phyloP scores from a whole-genome alignment of 257 asterid species.

The Fraxinus quadrangulata region DNA sequence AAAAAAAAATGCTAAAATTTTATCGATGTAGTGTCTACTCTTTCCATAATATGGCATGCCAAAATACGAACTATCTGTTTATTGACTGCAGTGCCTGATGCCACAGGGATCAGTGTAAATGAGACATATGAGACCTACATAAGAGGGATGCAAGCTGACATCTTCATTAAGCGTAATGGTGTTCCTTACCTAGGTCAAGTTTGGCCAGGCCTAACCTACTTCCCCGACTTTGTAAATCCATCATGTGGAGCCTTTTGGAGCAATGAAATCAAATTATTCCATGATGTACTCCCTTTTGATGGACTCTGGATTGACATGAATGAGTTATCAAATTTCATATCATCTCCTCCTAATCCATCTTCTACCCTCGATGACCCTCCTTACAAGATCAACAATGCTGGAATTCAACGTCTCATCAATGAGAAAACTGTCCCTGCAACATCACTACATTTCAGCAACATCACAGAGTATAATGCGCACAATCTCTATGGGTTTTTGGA shows the following conservation, averaged over 20 bases:
- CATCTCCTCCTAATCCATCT: slow-evolving; percentile 57
- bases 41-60: background rate
- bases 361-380: slow-evolving; percentile 77
- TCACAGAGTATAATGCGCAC: slow-evolving; percentile 71
- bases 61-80: background rate
- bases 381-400: slow-evolving; percentile 73
- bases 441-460: slow-evolving; percentile 57
- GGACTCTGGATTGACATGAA: slow-evolving; percentile 99
- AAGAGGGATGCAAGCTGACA: slow-evolving; percentile 71
- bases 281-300: slow-evolving; percentile 53
- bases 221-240: slow-evolving; percentile 80
- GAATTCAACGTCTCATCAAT: slow-evolving; percentile 42
- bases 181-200: slow-evolving; percentile 72
- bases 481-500: slow-evolving; percentile 83
- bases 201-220: slow-evolving; percentile 85
- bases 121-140: slow-evolving; percentile 61
- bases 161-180: slow-evolving; percentile 70
- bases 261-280: slow-evolving; percentile 64
- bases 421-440: slow-evolving; percentile 68
- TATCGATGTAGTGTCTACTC: background rate
- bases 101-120: slow-evolving; percentile 65
- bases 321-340: slow-evolving; percentile 73
- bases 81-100: background rate
- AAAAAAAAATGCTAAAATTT: background rate
- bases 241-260: slow-evolving; percentile 53